Base-by-base conservation (phyloP, 345 rosid genomes). In the Anacardium occidentale region DNA sequence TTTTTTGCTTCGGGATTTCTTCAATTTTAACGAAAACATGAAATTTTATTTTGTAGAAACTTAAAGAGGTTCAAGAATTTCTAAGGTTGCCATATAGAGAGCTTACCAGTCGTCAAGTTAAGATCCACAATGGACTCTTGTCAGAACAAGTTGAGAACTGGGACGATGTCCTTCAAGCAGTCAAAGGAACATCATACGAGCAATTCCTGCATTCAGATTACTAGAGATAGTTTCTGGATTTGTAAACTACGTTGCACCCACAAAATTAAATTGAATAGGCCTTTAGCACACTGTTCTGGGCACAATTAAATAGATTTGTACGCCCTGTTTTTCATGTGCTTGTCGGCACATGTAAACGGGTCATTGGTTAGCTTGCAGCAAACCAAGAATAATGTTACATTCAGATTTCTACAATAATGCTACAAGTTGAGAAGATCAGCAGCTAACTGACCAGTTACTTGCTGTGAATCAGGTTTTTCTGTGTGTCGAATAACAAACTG, bases 401-500 rank as follows among this genome's bases (percentile, higher is more conserved):
- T n/a, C n/a, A n/a, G n/a, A n/a, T n/a, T n/a, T n/a, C n/a, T n/a
- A 50, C 66, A 71, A 14, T 22, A 21, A 62, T 51, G 59, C 50
- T 62, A 71, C 74, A 71, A 20, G 20, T 8, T 15, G 10, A 75
- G 62, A 0, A 47, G 82, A 80, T 83, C 83, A 88, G 80, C 59
- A 63, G 74, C 70, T 63, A 59, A 68, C 84, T 80, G 77, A 76
- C 21, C 80, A 82, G 44, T 82, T 75, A 55, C 68, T 62, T 64
- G 81, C 71, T 67, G 68, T 86, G 40, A 17, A 55, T 77, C 87
- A 70, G 79, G 55, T 69, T 71, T 54, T 61, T 51, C 83, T 80
- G 74, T 82, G 68, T 70, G 85, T 76, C 56, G 77, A 68, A 93
- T 78, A 62, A 81, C 83, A 75, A 93, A 93, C 60, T 79, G 86